phyloP scores from a whole-genome alignment of 768 basidiomycete genomes.

The Cyclocybe aegerita region DNA sequence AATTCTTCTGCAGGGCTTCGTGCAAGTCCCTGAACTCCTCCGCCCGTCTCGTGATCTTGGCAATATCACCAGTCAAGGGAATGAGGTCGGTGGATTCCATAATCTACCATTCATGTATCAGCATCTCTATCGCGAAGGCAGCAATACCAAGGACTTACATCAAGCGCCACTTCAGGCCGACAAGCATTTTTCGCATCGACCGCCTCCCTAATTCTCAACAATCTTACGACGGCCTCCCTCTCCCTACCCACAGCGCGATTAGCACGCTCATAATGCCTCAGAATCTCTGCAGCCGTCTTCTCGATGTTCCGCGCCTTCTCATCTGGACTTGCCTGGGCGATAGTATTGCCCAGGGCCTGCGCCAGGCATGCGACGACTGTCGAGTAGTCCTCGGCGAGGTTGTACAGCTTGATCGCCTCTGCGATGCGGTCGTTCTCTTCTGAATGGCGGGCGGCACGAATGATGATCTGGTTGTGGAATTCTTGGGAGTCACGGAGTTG shows the following conservation, averaged over 20 bases:
- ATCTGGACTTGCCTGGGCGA: conserved; percentile 60
- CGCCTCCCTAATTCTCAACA: conserved; percentile 82
- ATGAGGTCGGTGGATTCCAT: conserved; percentile 87
- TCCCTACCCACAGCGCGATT: conserved; percentile 73
- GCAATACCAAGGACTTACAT: conserved; percentile 50
- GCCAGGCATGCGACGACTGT: conserved; percentile 89
- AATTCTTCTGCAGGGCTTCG: conserved; percentile 84
- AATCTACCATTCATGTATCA: conserved; percentile 43
- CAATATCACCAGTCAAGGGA: conserved; percentile 83
- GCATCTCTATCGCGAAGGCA: neutral
- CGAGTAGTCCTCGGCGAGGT: conserved; percentile 87
- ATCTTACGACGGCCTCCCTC: conserved; percentile 67
- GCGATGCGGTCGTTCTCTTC: conserved; percentile 82
- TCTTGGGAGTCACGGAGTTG: conserved; percentile 63
- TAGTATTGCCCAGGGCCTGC: conserved; percentile 80
- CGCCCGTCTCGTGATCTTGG: conserved; percentile 79
- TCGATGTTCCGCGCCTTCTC: conserved; percentile 71
- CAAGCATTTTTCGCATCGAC: conserved; percentile 73
- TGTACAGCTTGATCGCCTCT: conserved; percentile 94
- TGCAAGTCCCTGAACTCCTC: conserved; percentile 89
- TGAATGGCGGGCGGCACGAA: conserved; percentile 78
- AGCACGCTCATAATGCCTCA: conserved; percentile 77
- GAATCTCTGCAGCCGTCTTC: conserved; percentile 73
- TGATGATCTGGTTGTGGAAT: conserved; percentile 81
- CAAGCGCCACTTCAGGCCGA: conserved; percentile 73